These are phyloP conservation scores for Stylosanthes scabra DNA, from an alignment of 331 rosid genomes.

Conservation along the genomic window DNA sequence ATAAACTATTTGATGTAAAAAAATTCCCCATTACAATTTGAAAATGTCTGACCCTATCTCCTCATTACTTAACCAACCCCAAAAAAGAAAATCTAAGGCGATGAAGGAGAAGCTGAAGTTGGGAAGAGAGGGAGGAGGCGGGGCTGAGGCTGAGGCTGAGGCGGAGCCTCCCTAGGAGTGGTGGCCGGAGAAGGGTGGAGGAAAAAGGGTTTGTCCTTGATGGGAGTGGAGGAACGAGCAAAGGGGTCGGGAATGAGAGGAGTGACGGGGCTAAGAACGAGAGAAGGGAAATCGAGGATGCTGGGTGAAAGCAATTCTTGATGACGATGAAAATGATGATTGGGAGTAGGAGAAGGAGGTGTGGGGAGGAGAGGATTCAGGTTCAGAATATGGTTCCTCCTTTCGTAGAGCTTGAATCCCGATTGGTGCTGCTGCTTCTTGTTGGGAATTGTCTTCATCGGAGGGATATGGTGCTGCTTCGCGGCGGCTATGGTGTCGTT, in stretches of 20 bases:
- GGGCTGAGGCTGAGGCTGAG: constrained; percentile 46
- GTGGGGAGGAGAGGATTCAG: constrained; percentile 60
- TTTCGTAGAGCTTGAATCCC: constrained; percentile 86
- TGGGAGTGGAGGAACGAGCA: constrained; percentile 37
- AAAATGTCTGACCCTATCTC: constrained; percentile 7
- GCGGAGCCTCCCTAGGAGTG: no score
- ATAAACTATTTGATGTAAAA: constrained; percentile 47
- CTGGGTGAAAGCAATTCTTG: constrained; percentile 76
- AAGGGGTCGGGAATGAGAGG: constrained; percentile 92
- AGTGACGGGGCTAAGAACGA: constrained; percentile 86
- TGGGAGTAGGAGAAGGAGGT: no score
- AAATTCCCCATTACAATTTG: constrained; percentile 52
- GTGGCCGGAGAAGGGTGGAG: no score
- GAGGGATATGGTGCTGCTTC: constrained; percentile 57
- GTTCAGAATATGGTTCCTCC: constrained; percentile 63
- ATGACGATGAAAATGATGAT: background rate
- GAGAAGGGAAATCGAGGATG: constrained; percentile 76
- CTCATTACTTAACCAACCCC: no score
- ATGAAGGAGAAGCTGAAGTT: constrained; percentile 65
- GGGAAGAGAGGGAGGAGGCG: constrained; percentile 80
- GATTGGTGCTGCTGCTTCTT: constrained; percentile 46
- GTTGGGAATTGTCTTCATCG: constrained; percentile 57
- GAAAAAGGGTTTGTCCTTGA: no score
- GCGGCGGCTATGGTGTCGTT: constrained; percentile 41
- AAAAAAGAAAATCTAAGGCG: constrained; percentile 34